Evolutionary conservation across 805 yeast species (phyloP).

Genomic region (Ogataea nitratoaversa): DNA sequence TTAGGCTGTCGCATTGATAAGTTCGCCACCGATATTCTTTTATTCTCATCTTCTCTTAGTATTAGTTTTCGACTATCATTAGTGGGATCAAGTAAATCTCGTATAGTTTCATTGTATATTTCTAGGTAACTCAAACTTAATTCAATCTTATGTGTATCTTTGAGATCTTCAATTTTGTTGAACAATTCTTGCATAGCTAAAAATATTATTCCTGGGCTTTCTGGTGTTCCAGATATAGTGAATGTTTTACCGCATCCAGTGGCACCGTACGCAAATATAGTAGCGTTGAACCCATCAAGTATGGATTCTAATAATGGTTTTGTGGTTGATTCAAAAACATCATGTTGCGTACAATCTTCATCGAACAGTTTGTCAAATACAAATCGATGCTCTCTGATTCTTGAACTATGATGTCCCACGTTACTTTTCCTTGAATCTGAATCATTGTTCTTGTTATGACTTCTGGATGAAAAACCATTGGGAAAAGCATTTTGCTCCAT

Average conservation of each 20-base stretch:
- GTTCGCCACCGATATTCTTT: conserved; percentile 66
- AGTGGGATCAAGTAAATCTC: conserved; percentile 66
- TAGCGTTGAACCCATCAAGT: conserved; percentile 82
- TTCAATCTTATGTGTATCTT: conserved; percentile 54
- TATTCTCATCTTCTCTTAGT: conserved; percentile 67
- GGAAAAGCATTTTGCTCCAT: conserved; percentile 38
- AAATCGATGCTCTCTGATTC: conserved; percentile 71
- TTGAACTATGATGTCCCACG: conserved; percentile 31
- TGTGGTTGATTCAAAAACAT: conserved; percentile 65
- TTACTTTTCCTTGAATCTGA: conserved; percentile 12
- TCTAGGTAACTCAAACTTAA: conserved; percentile 73
- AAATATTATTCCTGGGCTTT: conserved; percentile 75
- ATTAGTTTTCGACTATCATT: conserved; percentile 36
- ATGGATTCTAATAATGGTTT: conserved; percentile 69
- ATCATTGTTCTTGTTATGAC: conserved; percentile 1
- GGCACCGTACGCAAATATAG: conserved; percentile 95
- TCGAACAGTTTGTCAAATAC: conserved; percentile 81
- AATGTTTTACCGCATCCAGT: conserved; percentile 98
- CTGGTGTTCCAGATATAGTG: conserved; percentile 75
- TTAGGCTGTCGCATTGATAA: conserved; percentile 58
- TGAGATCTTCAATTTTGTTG: conserved; percentile 48
- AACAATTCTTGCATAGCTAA: conserved; percentile 76
- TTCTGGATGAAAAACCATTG: conserved; percentile 5
- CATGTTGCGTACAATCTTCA: conserved; percentile 56
- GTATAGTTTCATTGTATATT: conserved; percentile 85